Percentiles rank a stretch among this genome's conserved stretches.
Evolutionary conservation across 345 rosid genomes (phyloP).

Genomic region (Lumnitzera littorea): DNA sequence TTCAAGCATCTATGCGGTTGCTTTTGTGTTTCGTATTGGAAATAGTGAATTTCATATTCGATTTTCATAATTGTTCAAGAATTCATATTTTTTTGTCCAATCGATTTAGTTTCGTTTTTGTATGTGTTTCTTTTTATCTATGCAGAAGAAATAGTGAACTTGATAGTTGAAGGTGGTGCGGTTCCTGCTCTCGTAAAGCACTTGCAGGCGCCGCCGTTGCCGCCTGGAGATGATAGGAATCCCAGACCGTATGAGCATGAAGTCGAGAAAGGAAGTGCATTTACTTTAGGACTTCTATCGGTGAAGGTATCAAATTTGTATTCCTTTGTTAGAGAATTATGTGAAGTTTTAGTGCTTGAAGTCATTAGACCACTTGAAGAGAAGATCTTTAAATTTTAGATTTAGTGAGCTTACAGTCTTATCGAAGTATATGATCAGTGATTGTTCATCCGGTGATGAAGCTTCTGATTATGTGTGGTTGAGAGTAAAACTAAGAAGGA

Average conservation of each 20-base stretch:
- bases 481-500: too few relatives aligned
- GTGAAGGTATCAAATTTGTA: slow-evolving; percentile 53
- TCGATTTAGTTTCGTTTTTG: slow-evolving; percentile 2
- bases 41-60: too few relatives aligned
- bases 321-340: slow-evolving; percentile 3
- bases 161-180: slow-evolving; percentile 95
- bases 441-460: too few relatives aligned
- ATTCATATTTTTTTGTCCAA: slow-evolving; percentile 6
- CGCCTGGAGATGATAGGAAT: slow-evolving; percentile 34
- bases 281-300: slow-evolving; percentile 92
- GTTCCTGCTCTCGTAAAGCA: slow-evolving; percentile 93
- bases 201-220: slow-evolving; percentile 64
- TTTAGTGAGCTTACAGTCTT: too few relatives aligned
- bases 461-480: too few relatives aligned
- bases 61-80: too few relatives aligned
- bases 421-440: too few relatives aligned
- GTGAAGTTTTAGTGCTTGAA: too few relatives aligned
- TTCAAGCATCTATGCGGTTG: too few relatives aligned
- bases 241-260: slow-evolving; percentile 85
- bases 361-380: too few relatives aligned
- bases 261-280: slow-evolving; percentile 98
- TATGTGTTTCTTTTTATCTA: slow-evolving; percentile 8
- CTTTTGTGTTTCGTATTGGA: too few relatives aligned
- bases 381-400: too few relatives aligned
- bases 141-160: slow-evolving; percentile 91